These are phyloP conservation scores for Rutstroemia sp. DNA, from an alignment of 2,329 filamentous ascomycete species.

Conservation along the genomic window DNA sequence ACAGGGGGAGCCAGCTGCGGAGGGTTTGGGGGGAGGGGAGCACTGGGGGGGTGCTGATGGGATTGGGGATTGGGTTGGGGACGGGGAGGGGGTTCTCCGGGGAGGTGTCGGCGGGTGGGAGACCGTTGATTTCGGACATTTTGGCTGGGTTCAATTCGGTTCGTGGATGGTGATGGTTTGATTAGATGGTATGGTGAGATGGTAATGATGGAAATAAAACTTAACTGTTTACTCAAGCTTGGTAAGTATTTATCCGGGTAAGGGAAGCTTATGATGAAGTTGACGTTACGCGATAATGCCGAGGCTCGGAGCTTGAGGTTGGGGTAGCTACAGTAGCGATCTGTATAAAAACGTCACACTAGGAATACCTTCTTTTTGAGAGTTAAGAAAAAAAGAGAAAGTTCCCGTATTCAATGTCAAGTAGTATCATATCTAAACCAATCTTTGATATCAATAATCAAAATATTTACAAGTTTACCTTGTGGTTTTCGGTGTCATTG, in stretches of 20 bases:
- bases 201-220: too few relatives aligned
- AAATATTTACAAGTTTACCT: too few relatives aligned
- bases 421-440: too few relatives aligned
- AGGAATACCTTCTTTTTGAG: too few relatives aligned
- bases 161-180: neutral
- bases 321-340: neutral
- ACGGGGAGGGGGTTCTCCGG: slow-evolving; percentile 15
- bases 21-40: slow-evolving; percentile 19
- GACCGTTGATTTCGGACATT: slow-evolving; percentile 24
- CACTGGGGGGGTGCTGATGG: slow-evolving; percentile 11
- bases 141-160: neutral
- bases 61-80: slow-evolving; percentile 6
- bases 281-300: slow-evolving; percentile 5
- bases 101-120: slow-evolving; percentile 18
- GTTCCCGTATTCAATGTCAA: too few relatives aligned
- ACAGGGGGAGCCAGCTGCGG: slow-evolving; percentile 26
- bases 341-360: neutral
- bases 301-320: slow-evolving; percentile 3
- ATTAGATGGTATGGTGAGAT: neutral
- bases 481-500: too few relatives aligned
- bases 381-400: too few relatives aligned
- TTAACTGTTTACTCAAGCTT: too few relatives aligned
- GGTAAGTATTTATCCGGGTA: too few relatives aligned
- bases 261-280: neutral
- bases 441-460: too few relatives aligned